Evolutionary conservation across 306 rosid species (phyloP), one percentile per base, ranked within the genome.

Genomic region (Pueraria montana): DNA sequence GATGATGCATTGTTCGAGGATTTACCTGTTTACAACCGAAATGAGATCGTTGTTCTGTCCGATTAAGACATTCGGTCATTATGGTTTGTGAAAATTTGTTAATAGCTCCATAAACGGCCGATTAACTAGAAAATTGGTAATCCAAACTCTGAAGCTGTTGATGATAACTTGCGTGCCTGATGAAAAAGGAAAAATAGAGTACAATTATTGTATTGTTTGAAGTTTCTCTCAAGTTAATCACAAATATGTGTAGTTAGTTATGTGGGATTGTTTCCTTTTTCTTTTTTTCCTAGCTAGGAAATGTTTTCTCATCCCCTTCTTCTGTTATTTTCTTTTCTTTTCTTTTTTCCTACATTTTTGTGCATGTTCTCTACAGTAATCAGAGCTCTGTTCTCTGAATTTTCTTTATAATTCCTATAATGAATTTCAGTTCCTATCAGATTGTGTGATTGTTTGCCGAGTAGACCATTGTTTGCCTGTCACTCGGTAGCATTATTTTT

Each of bases 61-160:
- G 77, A 79, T 84, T 50, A 0, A 23, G 68, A 45, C 78, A 4
- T 77, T 53, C 46, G 27, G 62, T 68, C 20, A 34, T 27, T 43
- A 30, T 36, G 30, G 30, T 9, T 49, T 61, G 7, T 27, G 53
- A 26, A 32, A 8, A 18, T 72, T 16, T 32, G 27, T 9, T 38
- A 66, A 2, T 42, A 21, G 13, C 17, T 21, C 16, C 10, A 20
- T 24, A 71, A 26, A 71, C 30, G 17, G 18, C 30, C 7, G 32
- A 18, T 58, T 45, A n/a, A 11, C 56, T 56, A 13, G 21, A 14
- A 43, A 45, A 70, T 30, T 6, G 61, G 34, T 6, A 11, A 42
- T 10, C 30, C 30, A 8, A 16, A 26, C 24, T 69, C n/a, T n/a
- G 17, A 58, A 80, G 49, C 36, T 80, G 30, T 56, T 17, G 46